Evolutionary conservation across 2,329 filamentous ascomycete species (phyloP).

Genomic region (Talaromyces sp.): DNA sequence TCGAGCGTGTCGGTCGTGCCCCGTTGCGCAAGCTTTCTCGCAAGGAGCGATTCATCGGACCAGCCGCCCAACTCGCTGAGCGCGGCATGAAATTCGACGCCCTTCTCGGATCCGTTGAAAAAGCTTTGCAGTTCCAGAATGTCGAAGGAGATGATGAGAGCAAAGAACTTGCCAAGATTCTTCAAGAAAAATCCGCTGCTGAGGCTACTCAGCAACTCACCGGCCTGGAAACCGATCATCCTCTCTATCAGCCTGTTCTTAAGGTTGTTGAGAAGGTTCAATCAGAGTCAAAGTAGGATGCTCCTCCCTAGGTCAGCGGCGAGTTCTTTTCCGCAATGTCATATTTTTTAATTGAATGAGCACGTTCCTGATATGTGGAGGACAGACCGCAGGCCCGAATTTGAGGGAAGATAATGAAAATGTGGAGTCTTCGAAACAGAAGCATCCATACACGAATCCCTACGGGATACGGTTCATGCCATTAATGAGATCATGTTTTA

Average conservation of each 20-base stretch:
- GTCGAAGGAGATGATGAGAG: conserved; percentile 90
- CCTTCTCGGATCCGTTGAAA: conserved; percentile 79
- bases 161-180: conserved; percentile 75
- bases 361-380: conserved; percentile 19
- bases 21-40: conserved; percentile 89
- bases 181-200: conserved; percentile 68
- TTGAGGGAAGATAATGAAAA: conserved; percentile 15
- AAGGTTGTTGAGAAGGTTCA: conserved; percentile 82
- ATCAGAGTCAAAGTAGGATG: conserved; percentile 30
- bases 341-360: conserved; percentile 4
- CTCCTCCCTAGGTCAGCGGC: not conserved
- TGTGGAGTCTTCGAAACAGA: not conserved
- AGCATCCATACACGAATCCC: not conserved
- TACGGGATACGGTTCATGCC: conserved; percentile 6
- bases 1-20: conserved; percentile 91
- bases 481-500: conserved; percentile 14
- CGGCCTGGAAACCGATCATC: conserved; percentile 71
- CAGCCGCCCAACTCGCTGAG: conserved; percentile 84
- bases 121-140: conserved; percentile 93
- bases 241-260: conserved; percentile 71
- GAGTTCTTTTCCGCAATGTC: not conserved
- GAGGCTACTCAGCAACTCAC: conserved; percentile 77
- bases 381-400: conserved; percentile 27
- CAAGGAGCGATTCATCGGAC: conserved; percentile 93
- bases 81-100: conserved; percentile 66